Conservation (phyloP, 2,329 filamentous ascomycete genomes). For the Fusarium dlaminii region DNA sequence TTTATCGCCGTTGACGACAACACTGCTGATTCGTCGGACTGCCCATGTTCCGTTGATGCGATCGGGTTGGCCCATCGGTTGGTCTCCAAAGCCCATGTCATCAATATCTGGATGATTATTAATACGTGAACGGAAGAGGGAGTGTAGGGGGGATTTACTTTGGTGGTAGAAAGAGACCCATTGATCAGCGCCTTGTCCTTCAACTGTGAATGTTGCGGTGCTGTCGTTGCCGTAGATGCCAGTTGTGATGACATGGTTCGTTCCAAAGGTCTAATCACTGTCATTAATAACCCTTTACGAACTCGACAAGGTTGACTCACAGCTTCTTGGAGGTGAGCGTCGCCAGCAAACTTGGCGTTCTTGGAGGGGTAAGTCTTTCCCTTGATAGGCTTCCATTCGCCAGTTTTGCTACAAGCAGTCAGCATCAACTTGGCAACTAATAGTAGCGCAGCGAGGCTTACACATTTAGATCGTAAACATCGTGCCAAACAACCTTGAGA, state of each 20-base stretch:
- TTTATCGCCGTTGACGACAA: constrained; percentile 63
- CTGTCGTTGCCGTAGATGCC: constrained; percentile 63
- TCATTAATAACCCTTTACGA: accelerated
- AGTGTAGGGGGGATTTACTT: constrained; percentile 37
- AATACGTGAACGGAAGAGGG: accelerated
- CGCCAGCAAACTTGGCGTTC: constrained; percentile 54
- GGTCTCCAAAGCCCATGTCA: constrained; percentile 68
- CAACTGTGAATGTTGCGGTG: constrained; percentile 59
- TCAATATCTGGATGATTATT: constrained; percentile 54
- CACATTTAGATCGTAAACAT: constrained; percentile 63
- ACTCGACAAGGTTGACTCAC: background rate
- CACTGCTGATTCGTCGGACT: constrained; percentile 67
- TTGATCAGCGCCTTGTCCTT: constrained; percentile 59
- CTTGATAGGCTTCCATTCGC: constrained; percentile 56
- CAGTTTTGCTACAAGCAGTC: constrained; percentile 49
- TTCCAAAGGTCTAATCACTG: constrained; percentile 52
- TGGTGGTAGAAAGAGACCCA: constrained; percentile 67
- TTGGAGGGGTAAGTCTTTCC: constrained; percentile 58
- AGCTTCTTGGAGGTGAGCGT: constrained; percentile 61
- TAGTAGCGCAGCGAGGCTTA: constrained; percentile 8
- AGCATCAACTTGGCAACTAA: background rate
- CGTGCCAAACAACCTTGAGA: constrained; percentile 60
- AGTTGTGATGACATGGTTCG: constrained; percentile 56
- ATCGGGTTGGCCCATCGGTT: constrained; percentile 65
- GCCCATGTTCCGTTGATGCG: constrained; percentile 69